Conservation (phyloP, 2,329 filamentous ascomycete species). For the Aspergillus floridensis region DNA sequence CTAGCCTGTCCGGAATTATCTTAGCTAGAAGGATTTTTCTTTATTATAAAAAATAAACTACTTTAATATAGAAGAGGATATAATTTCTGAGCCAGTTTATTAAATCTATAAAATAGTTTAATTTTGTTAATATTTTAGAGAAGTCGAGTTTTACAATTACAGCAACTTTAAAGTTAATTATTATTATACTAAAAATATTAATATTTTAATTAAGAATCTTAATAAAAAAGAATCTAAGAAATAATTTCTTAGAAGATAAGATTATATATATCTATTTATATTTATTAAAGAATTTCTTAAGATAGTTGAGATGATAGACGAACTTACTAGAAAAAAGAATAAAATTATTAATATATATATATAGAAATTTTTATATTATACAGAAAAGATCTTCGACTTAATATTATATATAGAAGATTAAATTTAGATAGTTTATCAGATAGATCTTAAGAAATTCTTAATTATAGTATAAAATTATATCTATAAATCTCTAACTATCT, state of each 20-base stretch:
- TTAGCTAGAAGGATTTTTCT: neutral
- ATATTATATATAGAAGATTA: neutral
- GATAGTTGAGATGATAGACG: too few species aligned
- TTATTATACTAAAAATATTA: too few species aligned
- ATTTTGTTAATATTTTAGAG: too few species aligned
- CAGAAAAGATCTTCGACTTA: neutral
- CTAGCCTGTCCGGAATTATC: neutral
- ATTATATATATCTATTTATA: neutral
- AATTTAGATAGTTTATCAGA: neutral
- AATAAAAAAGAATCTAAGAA: neutral
- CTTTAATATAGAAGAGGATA: too few species aligned
- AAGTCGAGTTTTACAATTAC: too few species aligned
- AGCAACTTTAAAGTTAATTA: too few species aligned
- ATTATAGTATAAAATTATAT: neutral
- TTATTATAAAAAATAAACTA: neutral
- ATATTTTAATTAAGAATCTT: neutral
- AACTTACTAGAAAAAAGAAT: too few species aligned
- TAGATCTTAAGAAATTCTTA: neutral
- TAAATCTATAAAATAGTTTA: too few species aligned
- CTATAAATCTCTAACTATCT: neutral
- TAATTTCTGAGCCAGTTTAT: too few species aligned
- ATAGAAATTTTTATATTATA: neutral
- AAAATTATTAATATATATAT: neutral
- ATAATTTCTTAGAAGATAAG: too few species aligned
- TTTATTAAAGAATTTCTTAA: neutral